Conservation (phyloP, 2,329 filamentous ascomycete species). For the Arthrobotrys sinensis region DNA sequence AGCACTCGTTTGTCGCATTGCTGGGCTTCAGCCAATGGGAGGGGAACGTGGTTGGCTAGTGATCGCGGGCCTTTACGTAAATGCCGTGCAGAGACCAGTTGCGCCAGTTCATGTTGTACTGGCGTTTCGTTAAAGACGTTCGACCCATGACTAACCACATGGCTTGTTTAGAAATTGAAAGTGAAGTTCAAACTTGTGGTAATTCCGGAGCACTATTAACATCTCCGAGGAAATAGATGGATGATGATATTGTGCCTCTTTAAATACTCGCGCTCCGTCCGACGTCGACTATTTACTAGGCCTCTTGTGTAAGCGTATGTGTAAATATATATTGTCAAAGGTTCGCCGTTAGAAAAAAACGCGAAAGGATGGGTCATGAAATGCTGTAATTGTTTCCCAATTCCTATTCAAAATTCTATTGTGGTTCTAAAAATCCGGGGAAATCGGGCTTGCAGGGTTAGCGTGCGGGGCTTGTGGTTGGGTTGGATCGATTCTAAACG, state of each 20-base stretch:
- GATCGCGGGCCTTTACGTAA: conserved; percentile 56
- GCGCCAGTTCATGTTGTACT: conserved; percentile 26
- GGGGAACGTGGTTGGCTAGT: conserved; percentile 38
- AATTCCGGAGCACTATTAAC: conserved; percentile 16
- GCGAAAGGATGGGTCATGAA: conserved; percentile 29
- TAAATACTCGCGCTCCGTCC: conserved; percentile 21
- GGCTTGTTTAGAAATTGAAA: conserved; percentile 1
- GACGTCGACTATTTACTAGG: background rate
- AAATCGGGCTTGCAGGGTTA: conserved; percentile 58
- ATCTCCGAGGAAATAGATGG: conserved; percentile 45
- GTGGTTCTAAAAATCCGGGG: conserved; percentile 41
- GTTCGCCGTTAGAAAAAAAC: conserved; percentile 13
- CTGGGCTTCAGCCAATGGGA: conserved; percentile 20
- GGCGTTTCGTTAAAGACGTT: background rate
- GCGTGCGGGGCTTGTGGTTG: conserved; percentile 39
- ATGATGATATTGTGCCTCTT: conserved; percentile 3
- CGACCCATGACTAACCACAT: conserved; percentile 39
- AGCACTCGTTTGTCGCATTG: conserved; percentile 46
- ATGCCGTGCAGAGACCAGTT: conserved; percentile 25
- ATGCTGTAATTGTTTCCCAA: conserved; percentile 30
- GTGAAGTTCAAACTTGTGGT: background rate
- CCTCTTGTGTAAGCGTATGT: conserved; percentile 9
- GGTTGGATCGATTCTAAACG: conserved; percentile 31
- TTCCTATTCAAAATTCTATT: background rate
- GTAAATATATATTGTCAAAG: conserved; percentile 30